A percentile compares a stretch with the other conserved stretches of the same genome.
These are phyloP conservation scores for Ceratobasidium sp. DNA, from an alignment of 1,284 basidiomycete species.

Conservation along the genomic window DNA sequence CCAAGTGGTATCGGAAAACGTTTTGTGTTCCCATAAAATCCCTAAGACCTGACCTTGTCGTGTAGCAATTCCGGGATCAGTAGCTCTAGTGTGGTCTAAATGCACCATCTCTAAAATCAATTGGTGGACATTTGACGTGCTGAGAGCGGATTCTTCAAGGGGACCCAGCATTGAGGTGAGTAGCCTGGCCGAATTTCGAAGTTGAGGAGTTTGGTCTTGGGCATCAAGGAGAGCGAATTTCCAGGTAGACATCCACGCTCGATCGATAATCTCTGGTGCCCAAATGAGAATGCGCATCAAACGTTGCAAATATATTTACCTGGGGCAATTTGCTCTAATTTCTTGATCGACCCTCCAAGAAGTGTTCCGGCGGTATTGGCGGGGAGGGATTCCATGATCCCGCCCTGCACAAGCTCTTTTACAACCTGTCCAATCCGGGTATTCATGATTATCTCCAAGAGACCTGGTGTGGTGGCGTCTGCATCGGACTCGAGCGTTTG, in stretches of 20 bases:
- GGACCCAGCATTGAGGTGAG: slow-evolving; percentile 10
- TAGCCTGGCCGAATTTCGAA: slow-evolving; percentile 2
- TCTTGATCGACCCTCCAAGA: slow-evolving; percentile 64
- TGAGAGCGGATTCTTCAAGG: not conserved
- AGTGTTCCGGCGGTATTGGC: slow-evolving; percentile 62
- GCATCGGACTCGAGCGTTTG: slow-evolving; percentile 31
- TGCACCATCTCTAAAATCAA: not conserved
- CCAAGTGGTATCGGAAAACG: slow-evolving; percentile 10
- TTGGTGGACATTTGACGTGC: not conserved
- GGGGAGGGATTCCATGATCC: slow-evolving; percentile 64
- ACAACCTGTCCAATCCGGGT: slow-evolving; percentile 64
- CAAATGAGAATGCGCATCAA: not conserved
- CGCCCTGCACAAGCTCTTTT: slow-evolving; percentile 66
- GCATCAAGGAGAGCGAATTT: not conserved
- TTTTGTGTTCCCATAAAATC: slow-evolving; percentile 13
- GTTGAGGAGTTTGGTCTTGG: not conserved
- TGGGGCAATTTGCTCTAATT: slow-evolving; percentile 61
- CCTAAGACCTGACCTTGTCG: slow-evolving; percentile 14
- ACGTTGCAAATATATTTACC: slow-evolving; percentile 57
- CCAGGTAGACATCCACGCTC: slow-evolving; percentile 21
- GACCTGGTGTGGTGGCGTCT: slow-evolving; percentile 49
- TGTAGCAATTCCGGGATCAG: not conserved
- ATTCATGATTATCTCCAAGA: slow-evolving; percentile 47
- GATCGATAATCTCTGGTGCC: not conserved
- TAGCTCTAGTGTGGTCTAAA: not conserved